A percentile compares a stretch with the other conserved stretches of the same genome.
These are phyloP conservation scores for Macroventuria anomochaeta DNA, from an alignment of 2,329 filamentous ascomycete species.

Conservation along the genomic window DNA sequence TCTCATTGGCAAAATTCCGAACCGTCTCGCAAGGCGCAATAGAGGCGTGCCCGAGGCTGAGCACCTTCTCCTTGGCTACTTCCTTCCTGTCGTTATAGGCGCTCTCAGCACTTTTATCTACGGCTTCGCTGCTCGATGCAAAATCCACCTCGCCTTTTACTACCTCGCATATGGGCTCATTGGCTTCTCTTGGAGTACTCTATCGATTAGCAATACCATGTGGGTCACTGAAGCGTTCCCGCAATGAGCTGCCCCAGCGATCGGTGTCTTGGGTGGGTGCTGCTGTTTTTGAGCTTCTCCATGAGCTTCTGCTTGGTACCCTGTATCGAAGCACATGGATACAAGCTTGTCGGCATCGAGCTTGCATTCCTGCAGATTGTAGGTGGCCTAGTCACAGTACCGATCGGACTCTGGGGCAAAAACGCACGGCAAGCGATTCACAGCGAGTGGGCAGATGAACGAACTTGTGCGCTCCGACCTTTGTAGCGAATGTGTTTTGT, in stretches of 20 bases:
- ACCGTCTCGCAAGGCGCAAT: conserved; percentile 32
- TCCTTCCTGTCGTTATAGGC: conserved; percentile 35
- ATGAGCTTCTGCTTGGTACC: conserved; percentile 34
- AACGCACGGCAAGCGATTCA: conserved; percentile 36
- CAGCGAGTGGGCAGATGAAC: conserved; percentile 35
- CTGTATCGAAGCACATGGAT: conserved; percentile 37
- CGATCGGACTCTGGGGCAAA: conserved; percentile 44
- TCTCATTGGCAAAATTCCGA: conserved; percentile 21
- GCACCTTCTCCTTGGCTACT: conserved; percentile 39
- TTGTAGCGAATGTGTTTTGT: conserved; percentile 11
- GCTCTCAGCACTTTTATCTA: conserved; percentile 33
- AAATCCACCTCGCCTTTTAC: conserved; percentile 23
- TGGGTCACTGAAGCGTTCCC: conserved; percentile 46
- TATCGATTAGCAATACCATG: conserved; percentile 36
- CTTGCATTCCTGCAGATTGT: conserved; percentile 46
- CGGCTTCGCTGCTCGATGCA: conserved; percentile 29
- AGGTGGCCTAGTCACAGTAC: conserved; percentile 32
- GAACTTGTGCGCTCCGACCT: conserved; percentile 38
- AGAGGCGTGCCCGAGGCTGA: conserved; percentile 40
- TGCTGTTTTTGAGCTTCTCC: conserved; percentile 32
- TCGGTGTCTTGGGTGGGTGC: conserved; percentile 34
- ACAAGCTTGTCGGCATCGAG: conserved; percentile 42
- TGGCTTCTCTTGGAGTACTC: conserved; percentile 33
- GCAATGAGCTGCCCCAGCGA: conserved; percentile 41
- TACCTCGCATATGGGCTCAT: conserved; percentile 40